Conservation (phyloP, 495 filamentous ascomycete genomes). For the Neurospora cerealis region DNA sequence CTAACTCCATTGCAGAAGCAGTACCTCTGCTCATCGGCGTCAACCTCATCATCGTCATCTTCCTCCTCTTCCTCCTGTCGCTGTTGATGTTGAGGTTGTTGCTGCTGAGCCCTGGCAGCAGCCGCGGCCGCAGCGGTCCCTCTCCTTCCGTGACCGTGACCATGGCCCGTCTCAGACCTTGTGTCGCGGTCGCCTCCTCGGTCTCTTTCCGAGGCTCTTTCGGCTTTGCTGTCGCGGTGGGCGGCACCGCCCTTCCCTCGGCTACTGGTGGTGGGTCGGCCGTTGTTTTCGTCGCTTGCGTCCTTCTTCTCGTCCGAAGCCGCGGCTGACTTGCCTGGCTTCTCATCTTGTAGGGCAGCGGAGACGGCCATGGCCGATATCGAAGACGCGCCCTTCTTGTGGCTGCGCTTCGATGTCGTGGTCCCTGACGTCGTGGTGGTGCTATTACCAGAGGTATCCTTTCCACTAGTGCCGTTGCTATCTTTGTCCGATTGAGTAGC, state of each 20-base stretch:
- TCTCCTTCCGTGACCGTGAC: neutral
- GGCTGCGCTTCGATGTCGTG: conserved; percentile 45
- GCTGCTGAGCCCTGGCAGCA: neutral
- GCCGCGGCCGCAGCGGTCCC: neutral
- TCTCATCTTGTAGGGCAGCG: neutral
- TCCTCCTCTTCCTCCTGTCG: conserved; percentile 35
- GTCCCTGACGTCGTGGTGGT: conserved; percentile 3
- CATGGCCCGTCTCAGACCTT: neutral
- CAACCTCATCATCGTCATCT: conserved; percentile 59
- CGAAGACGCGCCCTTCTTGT: conserved; percentile 52
- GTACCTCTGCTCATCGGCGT: conserved; percentile 76
- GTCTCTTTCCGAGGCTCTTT: neutral
- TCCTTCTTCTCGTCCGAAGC: neutral
- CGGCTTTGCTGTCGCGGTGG: neutral
- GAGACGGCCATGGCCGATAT: conserved; percentile 24
- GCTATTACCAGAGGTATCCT: neutral
- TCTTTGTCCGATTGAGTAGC: neutral
- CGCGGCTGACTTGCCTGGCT: neutral
- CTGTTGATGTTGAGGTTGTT: conserved; percentile 28
- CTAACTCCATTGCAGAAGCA: conserved; percentile 90
- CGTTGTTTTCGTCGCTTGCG: conserved; percentile 5
- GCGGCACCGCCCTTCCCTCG: neutral
- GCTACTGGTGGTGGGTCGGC: neutral
- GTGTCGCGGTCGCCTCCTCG: neutral
- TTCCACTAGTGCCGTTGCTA: neutral